These are phyloP conservation scores for Beauveria asiatica DNA, from an alignment of 2,329 filamentous ascomycete species.

Conservation along the genomic window DNA sequence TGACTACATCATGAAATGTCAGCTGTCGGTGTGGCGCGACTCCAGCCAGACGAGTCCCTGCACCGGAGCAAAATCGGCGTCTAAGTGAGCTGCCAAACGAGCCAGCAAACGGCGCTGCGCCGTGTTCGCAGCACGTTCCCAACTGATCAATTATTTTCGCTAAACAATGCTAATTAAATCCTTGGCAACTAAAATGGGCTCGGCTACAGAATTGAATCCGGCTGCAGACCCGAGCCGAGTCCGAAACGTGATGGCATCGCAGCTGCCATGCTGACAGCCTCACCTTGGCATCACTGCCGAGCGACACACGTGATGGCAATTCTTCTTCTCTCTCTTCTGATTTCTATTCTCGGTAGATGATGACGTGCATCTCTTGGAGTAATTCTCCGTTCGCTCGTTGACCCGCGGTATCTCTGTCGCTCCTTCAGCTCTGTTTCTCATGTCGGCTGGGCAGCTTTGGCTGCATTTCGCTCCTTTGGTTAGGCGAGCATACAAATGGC, in stretches of 20 bases:
- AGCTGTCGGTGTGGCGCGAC: background rate
- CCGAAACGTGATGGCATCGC: background rate
- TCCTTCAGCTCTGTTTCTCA: background rate
- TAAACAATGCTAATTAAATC: background rate
- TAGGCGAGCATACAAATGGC: background rate
- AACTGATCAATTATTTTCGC: background rate
- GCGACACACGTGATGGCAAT: background rate
- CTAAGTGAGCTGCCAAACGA: background rate
- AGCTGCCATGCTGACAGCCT: background rate
- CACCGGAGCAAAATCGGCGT: background rate
- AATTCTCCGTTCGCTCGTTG: conserved; percentile 4
- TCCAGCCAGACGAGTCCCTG: background rate
- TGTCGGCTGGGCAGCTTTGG: background rate
- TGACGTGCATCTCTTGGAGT: conserved; percentile 2
- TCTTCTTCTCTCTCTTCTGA: background rate
- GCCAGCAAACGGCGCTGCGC: conserved; percentile 5
- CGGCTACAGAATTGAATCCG: background rate
- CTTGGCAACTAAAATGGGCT: background rate
- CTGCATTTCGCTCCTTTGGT: conserved; percentile 8
- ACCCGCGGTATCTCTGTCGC: background rate
- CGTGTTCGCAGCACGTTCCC: background rate
- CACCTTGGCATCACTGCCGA: background rate
- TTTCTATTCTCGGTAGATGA: background rate
- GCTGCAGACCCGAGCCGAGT: background rate
- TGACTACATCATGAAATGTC: background rate